Evolutionary conservation across 768 basidiomycete species (phyloP), one percentile per base, ranked within the genome.

Genomic region (Russula lepida): DNA sequence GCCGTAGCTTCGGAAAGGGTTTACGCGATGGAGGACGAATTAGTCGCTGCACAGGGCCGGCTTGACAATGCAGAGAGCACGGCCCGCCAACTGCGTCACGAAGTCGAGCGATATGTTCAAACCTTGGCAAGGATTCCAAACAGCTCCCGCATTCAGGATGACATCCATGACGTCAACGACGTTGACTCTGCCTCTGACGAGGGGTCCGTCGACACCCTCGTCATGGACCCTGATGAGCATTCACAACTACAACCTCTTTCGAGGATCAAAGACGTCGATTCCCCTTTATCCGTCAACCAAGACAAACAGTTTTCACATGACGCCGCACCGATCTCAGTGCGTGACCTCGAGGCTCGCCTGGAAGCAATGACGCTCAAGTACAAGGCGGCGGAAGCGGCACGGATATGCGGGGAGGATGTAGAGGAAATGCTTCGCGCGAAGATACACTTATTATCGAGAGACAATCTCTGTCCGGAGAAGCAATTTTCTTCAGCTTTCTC

Each of bases 371-470:
- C 56, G 11, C 64, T 65, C 35, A 61, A 59, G 52, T 65, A 47
- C 51, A 27, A 64, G 48, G 63, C 56, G 41, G 65, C 65, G 30
- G 66, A 65, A 19, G 66, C 66, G 11, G 66, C 66, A 21, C 64
- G 64, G 9, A 23, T 66, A 17, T 65, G 60, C 27, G 57, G 57
- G 4, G 64, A 66, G 7, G 66, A 65, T 21, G 59, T 65, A 19
- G 66, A 66, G 35, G 57, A 66, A 13, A 47, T 43, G 11, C 64
- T 65, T 19, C 49, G 64, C 19, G 27, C 43, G 15, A 50, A 59
- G 47, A 32, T 66, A 13, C 56, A 43, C 13, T 35, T 30, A n/a
- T 39, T 55, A 17, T 56, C 54, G 1, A 30, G 25, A 21, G 58
- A 48, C 6, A 41, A 57, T 17, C 25, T n/a, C 11, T 33, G 50